Conservation (phyloP, 306 rosid genomes). For the Herpetospermum pedunculosum region DNA sequence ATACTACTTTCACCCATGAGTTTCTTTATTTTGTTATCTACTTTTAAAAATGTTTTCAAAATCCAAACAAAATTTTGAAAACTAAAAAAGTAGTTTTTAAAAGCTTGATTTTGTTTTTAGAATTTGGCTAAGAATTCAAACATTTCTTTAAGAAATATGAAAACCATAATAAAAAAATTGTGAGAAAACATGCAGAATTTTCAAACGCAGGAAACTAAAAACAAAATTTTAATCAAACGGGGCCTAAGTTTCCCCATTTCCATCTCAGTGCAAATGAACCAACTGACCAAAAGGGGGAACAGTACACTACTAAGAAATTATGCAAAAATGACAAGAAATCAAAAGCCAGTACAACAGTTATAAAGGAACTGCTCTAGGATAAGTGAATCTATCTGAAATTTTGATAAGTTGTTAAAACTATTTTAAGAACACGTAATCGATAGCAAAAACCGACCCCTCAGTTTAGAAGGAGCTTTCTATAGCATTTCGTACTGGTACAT, state of each 20-base stretch:
- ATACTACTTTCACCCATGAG: too few species aligned
- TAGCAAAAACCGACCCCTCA: not conserved
- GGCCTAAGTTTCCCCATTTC: not conserved
- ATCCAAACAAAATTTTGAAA: too few species aligned
- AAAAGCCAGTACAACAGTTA: not conserved
- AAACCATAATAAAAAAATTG: too few species aligned
- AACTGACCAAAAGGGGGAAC: not conserved
- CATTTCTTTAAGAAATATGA: too few species aligned
- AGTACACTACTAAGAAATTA: not conserved
- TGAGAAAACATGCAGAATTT: too few species aligned
- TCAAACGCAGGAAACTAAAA: not conserved
- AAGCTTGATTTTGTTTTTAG: too few species aligned
- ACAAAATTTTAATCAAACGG: not conserved
- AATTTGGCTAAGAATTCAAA: too few species aligned
- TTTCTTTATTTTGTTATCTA: too few species aligned
- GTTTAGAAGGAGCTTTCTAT: not conserved
- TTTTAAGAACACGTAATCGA: not conserved
- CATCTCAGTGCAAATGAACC: not conserved
- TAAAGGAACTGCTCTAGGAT: not conserved
- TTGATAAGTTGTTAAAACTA: not conserved
- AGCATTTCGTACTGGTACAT: not conserved
- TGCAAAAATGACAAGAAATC: not conserved
- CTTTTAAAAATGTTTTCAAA: too few species aligned
- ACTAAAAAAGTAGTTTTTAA: too few species aligned
- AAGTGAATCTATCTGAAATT: not conserved